Conservation (phyloP, 75 land plant species). For the Pinus taeda region DNA sequence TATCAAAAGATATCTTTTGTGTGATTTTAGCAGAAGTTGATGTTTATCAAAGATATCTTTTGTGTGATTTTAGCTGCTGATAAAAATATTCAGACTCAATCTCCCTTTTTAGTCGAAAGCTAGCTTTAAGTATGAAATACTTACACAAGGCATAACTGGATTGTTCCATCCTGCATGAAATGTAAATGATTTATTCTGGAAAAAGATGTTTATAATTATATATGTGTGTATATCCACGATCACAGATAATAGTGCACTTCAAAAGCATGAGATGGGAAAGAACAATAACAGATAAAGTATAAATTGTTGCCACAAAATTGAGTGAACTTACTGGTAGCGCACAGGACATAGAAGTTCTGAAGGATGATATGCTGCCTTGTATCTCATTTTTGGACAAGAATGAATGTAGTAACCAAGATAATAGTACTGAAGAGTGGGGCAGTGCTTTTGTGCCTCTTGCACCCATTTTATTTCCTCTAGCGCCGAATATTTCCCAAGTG, state of each 20-base stretch:
- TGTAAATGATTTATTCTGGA: background rate
- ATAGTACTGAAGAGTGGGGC: constrained; percentile 77
- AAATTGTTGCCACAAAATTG: too few species aligned
- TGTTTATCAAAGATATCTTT: background rate
- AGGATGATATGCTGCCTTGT: constrained; percentile 89
- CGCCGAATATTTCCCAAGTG: constrained; percentile 93
- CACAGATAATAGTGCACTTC: background rate
- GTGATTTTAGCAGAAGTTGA: background rate
- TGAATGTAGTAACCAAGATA: constrained; percentile 99
- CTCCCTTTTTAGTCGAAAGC: background rate
- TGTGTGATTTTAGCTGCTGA: background rate
- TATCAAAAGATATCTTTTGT: background rate
- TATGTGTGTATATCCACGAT: background rate
- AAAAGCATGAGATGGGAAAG: background rate
- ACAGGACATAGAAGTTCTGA: constrained; percentile 96
- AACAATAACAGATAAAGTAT: background rate
- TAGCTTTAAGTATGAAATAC: background rate
- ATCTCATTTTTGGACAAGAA: constrained; percentile 95
- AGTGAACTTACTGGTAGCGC: constrained; percentile 69
- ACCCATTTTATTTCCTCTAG: constrained; percentile 90
- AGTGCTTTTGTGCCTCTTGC: constrained; percentile 46
- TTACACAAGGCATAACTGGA: background rate
- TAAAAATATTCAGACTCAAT: background rate
- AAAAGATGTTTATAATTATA: background rate
- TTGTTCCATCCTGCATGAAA: background rate